Percentiles rank a stretch among this genome's conserved stretches.
phyloP scores from a whole-genome alignment of 2,329 filamentous ascomycete species.

The Rutstroemia sp. region DNA sequence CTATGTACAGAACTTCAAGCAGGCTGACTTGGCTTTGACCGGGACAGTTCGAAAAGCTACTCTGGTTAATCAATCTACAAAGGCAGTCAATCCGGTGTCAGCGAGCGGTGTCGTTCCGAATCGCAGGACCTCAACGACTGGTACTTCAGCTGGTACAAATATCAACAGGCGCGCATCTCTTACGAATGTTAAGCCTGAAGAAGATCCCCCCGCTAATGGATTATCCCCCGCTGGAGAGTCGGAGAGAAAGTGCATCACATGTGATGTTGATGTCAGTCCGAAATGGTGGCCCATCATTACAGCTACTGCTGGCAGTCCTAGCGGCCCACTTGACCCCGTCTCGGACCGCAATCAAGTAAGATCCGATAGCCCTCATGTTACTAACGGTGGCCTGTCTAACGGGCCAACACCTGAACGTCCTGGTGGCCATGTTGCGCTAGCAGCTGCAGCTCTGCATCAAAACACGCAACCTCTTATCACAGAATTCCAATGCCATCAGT shows the following conservation, averaged over 20 bases:
- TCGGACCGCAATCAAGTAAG: neutral
- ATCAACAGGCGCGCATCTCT: constrained; percentile 19
- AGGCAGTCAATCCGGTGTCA: constrained; percentile 20
- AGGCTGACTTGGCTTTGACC: constrained; percentile 83
- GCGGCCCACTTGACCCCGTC: neutral
- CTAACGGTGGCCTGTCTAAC: constrained; percentile 15
- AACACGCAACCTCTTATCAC: constrained; percentile 28
- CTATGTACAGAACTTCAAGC: constrained; percentile 85
- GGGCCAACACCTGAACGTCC: constrained; percentile 8
- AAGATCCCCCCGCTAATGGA: constrained; percentile 7
- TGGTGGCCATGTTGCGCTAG: constrained; percentile 25
- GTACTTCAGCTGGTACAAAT: constrained; percentile 26
- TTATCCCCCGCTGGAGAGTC: neutral
- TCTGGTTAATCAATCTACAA: constrained; percentile 36
- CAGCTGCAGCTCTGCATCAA: constrained; percentile 28
- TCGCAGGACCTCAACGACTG: constrained; percentile 50
- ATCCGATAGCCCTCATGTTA: neutral
- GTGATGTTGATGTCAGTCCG: constrained; percentile 63
- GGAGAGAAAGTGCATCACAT: constrained; percentile 55
- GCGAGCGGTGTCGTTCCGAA: constrained; percentile 31
- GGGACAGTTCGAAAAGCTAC: constrained; percentile 92
- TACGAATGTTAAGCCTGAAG: constrained; percentile 25
- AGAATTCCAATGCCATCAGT: constrained; percentile 70
- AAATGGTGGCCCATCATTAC: constrained; percentile 52
- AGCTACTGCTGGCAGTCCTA: neutral